Base-by-base conservation (phyloP, 768 basidiomycete genomes). In the Russula earlei region DNA sequence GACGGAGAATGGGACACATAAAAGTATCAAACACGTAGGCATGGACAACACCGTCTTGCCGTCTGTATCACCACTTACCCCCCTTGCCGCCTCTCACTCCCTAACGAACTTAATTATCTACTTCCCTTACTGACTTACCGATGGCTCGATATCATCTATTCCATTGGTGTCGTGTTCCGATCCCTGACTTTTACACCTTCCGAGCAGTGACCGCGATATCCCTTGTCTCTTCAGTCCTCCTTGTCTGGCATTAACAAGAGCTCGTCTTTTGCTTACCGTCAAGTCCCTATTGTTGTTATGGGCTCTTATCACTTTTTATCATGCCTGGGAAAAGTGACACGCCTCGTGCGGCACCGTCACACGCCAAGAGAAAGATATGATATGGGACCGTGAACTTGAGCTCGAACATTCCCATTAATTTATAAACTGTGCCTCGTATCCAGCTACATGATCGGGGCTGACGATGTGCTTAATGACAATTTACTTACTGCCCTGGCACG, bases 21-120 rank as follows among this genome's bases (percentile, higher is more conserved):
- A 58, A 58, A 58, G 57, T 58, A 58, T 58, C 41, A 37, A 54
- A 58, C 47, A 52, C 57, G 52, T 48, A 53, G 54, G 52, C 57
- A 58, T 58, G 57, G 57, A 53, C 46, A 44, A 17, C 52, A 24
- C 52, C 52, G 41, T 58, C 47, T 38, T 49, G n/a, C n/a, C n/a
- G n/a, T 34, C 47, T 58, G 52, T 58, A 58, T 54, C 47, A 58
- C n/a, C 47, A 54, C 29, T 47, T 34, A 44, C 27, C n/a, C 47
- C 36, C 52, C 15, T 37, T 20, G 47, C 52, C 40, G 33, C 41
- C 33, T 48, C 9, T 43, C 46, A 40, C 45, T 52, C 56, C 52
- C 51, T 42, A 41, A 58, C 52, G 47, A 53, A 54, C 57, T 58
- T 52, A 57, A 57, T 57, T 58, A 58, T 58, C 33, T 58, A 58